Conservation (phyloP, 768 basidiomycete species). For the Lepiota venenata region DNA sequence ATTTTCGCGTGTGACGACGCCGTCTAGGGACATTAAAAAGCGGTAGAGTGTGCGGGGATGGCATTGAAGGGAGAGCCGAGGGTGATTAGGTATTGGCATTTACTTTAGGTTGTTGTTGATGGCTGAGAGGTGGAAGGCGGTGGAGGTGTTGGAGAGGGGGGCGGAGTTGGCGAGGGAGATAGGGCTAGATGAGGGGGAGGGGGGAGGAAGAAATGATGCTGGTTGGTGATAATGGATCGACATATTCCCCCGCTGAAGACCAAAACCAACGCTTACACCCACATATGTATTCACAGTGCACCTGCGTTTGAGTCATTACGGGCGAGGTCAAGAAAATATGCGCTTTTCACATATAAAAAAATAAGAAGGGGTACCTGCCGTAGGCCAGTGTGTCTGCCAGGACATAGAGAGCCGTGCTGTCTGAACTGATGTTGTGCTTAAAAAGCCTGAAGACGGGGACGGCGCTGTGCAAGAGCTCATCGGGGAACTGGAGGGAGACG, state of each 20-base stretch:
- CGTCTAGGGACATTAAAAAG: conserved; percentile 61
- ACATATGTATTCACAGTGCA: conserved; percentile 39
- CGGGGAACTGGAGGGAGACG: no score
- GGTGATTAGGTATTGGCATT: conserved; percentile 83
- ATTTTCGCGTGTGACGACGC: conserved; percentile 60
- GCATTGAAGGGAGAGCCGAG: conserved; percentile 70
- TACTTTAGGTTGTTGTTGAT: conserved; percentile 82
- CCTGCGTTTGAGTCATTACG: conserved; percentile 26
- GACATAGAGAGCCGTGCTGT: no score
- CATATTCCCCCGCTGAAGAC: no score
- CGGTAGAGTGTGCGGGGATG: conserved; percentile 60
- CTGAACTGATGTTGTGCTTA: no score
- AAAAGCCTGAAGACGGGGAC: no score
- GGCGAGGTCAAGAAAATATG: no score
- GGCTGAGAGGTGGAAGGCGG: conserved; percentile 73
- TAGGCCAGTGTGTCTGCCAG: no score
- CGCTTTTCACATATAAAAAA: no score
- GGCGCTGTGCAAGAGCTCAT: no score
- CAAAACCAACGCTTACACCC: no score
- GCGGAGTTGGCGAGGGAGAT: conserved; percentile 49
- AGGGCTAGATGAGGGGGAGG: conserved; percentile 16
- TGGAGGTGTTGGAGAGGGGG: conserved; percentile 75
- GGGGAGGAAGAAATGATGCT: conserved; percentile 9
- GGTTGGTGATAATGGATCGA: no score
- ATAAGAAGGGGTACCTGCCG: no score